phyloP scores from a whole-genome alignment of 805 yeast genomes.

The Lachancea cidri region DNA sequence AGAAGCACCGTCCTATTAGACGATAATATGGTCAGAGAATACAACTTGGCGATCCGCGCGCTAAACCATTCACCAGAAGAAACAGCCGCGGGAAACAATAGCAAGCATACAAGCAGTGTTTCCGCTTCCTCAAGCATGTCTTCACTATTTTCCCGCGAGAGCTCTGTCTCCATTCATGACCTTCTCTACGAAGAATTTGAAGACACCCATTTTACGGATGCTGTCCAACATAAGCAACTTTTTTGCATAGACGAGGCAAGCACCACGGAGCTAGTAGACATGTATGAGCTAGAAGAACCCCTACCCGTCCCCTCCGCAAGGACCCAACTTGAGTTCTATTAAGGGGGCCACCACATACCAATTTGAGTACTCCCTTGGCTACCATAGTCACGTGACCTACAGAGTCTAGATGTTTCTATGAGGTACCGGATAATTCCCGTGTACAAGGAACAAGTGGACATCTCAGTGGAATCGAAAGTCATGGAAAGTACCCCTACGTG shows the following conservation, averaged over 20 bases:
- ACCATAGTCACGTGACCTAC: not conserved
- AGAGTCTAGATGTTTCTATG: not conserved
- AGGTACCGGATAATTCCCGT: not conserved
- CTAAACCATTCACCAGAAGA: constrained; percentile 4
- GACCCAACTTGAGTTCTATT: constrained; percentile 10
- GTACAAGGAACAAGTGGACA: not conserved
- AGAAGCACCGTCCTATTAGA: constrained; percentile 27
- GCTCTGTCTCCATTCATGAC: constrained; percentile 21
- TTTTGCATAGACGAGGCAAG: not conserved
- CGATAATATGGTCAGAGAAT: constrained; percentile 24
- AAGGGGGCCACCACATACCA: not conserved
- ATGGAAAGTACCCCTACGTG: not conserved
- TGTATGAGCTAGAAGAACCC: not conserved
- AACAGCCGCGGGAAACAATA: not conserved
- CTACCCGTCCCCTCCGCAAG: constrained; percentile 1
- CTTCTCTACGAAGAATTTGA: constrained; percentile 22
- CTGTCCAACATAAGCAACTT: not conserved
- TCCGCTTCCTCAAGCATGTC: constrained; percentile 12
- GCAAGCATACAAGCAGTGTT: constrained; percentile 4
- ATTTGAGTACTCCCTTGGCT: not conserved
- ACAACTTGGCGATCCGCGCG: constrained; percentile 21
- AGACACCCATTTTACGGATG: constrained; percentile 1
- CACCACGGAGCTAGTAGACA: not conserved
- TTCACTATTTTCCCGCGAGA: constrained; percentile 18
- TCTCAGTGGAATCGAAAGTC: not conserved